phyloP scores from a whole-genome alignment of 176 grass and related monocot genomes.

The Rhynchospora tenuis region DNA sequence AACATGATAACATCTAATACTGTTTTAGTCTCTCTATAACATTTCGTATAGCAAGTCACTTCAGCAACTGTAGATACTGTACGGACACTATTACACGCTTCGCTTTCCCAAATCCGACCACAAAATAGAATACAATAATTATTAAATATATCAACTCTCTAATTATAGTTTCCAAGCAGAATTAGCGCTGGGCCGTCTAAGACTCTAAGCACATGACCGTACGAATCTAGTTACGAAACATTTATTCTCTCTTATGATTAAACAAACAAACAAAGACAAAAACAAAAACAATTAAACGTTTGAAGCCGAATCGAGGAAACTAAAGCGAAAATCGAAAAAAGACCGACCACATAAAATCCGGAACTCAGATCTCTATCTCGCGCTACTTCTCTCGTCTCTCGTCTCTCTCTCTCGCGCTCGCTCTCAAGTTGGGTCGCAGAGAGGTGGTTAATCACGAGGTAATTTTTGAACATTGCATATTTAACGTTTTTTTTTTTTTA shows the following conservation, averaged over 20 bases:
- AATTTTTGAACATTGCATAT: background rate
- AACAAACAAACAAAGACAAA: background rate
- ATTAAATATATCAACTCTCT: background rate
- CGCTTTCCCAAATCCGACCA: background rate
- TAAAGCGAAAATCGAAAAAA: background rate
- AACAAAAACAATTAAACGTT: background rate
- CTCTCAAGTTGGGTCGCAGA: background rate
- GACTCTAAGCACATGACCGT: background rate
- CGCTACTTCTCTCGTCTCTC: too few species aligned
- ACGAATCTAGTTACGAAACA: background rate
- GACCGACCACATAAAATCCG: background rate
- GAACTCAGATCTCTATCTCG: background rate
- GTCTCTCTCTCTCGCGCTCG: background rate
- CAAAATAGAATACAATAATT: background rate
- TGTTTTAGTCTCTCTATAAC: background rate
- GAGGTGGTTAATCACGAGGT: background rate
- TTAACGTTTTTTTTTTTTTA: background rate
- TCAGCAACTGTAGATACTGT: background rate
- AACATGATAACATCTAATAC: too few species aligned
- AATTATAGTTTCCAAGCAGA: conserved; percentile 2
- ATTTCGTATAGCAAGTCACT: background rate
- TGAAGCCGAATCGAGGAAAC: background rate
- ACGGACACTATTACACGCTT: background rate
- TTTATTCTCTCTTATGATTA: conserved; percentile 3
- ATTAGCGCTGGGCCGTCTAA: background rate